Base-by-base conservation (phyloP, 768 basidiomycete genomes). In the Suillus subluteus region DNA sequence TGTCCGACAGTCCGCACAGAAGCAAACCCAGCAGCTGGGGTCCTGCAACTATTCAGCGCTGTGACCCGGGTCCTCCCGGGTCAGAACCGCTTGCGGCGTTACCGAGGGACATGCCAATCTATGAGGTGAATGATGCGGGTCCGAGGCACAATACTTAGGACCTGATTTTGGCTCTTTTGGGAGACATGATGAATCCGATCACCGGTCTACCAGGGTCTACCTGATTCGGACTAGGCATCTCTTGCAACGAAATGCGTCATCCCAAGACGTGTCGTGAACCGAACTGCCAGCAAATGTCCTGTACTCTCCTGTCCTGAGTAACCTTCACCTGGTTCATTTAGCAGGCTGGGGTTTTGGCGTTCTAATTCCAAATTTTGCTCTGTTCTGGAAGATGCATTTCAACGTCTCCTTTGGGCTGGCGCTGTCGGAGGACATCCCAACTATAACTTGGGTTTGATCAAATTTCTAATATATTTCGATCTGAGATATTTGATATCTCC, bases 361-460 rank as follows among this genome's bases (percentile, higher is more conserved):
- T 41, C 38, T 9, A 16, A 40, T 40, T 58, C 9, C 4, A 2
- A 26, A 38, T 26, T 26, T 5, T 58, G 13, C 13, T 23, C 3
- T 15, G 59, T 30, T 59, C 23, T 40, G 38, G 38, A 59, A 59
- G 15, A 40, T 41, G 13, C 26, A 18, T 11, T 41, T 23, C 58
- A 11, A 21, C 23, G 2, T 61, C 26, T 40, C 26, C 38, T 30
- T 32, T 12, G 18, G 18, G 40, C 26, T 18, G 23, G 37, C 37
- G 2, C 7, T 40, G 58, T 26, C 40, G 26, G 52, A 44, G 30
- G 32, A 40, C 43, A 12, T 41, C 8, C 37, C 21, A 40, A 61
- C 16, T 23, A 44, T 44, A 44, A 44, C 58, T n/a, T 46, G 62
- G 59, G 38, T 62, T n/a, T 65, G 32, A 62, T 64, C 26, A 44